Evolutionary conservation across 352 stramenopile species (phyloP), one percentile per base, ranked within the genome.

Genomic region (Thalassiosira mediterranea): DNA sequence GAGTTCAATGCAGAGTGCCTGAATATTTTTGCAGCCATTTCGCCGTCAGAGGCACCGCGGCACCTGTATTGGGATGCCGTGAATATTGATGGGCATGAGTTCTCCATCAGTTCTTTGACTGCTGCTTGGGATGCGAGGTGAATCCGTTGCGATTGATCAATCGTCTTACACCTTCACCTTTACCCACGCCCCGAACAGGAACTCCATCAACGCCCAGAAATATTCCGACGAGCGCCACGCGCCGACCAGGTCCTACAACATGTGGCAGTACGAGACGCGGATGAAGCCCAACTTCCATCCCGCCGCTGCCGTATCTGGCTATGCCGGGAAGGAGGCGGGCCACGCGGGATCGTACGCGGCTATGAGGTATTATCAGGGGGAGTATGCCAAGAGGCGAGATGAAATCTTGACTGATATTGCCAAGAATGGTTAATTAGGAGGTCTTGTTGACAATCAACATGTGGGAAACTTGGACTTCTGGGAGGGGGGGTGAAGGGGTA

Each of bases 341-440:
- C 15, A 74, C 70, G 54, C 66, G 17, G 61, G 61, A 54, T 77
- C 65, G 11, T 82, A 70, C 31, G 42, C 48, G 34, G 73, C 73
- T 3, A 10, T 74, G 37, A 72, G 60, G 21, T 72, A 66, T 58
- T 82, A 82, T 74, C 73, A 82, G 47, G 40, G 31, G 10, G 51
- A 63, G 23, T 77, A 56, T 61, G 65, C 66, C 11, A 54, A 77
- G 28, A 82, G 73, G 49, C 68, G 73, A 34, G 73, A 82, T 74
- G 73, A 77, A 62, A 82, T 82, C 65, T 71, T 82, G 65, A 77
- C 73, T 26, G 73, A 82, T 47, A 61, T 82, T 66, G 73, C 73
- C 0, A 82, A 74, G 54, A 82, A 67, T 66, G 66, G 60, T 31
- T 76, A 70, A 54, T n/a, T 23, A 49, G 25, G 57, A 28, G 2